These are phyloP conservation scores for Sporothrix brunneoviolacea DNA, from an alignment of 2,329 filamentous ascomycete species.

Conservation along the genomic window DNA sequence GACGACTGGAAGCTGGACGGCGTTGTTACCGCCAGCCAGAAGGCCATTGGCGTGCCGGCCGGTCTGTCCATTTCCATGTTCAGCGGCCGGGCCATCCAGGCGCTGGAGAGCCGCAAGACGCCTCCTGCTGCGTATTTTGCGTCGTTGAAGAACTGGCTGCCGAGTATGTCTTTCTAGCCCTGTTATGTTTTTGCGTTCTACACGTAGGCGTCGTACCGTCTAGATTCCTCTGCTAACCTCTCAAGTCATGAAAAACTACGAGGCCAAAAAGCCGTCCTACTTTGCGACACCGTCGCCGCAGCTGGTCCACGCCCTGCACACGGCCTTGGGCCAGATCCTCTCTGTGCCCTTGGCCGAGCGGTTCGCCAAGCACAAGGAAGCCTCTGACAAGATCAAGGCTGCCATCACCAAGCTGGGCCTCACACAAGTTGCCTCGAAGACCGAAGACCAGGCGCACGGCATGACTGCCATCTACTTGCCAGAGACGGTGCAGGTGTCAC, in stretches of 20 bases:
- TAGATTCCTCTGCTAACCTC: too few relatives aligned
- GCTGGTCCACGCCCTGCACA: constrained; percentile 87
- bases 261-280: constrained; percentile 94
- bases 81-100: constrained; percentile 78
- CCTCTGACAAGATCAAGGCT: constrained; percentile 81
- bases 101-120: constrained; percentile 72
- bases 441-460: constrained; percentile 87
- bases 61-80: constrained; percentile 93
- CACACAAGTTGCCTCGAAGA: constrained; percentile 76
- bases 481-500: constrained; percentile 70
- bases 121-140: constrained; percentile 87
- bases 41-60: constrained; percentile 92
- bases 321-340: constrained; percentile 77
- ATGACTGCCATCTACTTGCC: constrained; percentile 98
- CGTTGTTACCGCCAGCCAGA: constrained; percentile 90
- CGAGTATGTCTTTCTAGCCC: constrained; percentile 51
- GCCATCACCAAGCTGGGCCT: constrained; percentile 73
- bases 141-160: constrained; percentile 94
- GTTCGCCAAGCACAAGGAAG: constrained; percentile 72
- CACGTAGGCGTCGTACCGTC: too few relatives aligned
- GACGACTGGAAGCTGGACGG: constrained; percentile 91
- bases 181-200: background rate
- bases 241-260: constrained; percentile 99
- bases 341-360: constrained; percentile 72
- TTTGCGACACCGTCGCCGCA: constrained; percentile 96